Evolutionary conservation across 805 yeast genomes (phyloP), one percentile per base, ranked within the genome.

Genomic region (Yamadazyma laniorum): DNA sequence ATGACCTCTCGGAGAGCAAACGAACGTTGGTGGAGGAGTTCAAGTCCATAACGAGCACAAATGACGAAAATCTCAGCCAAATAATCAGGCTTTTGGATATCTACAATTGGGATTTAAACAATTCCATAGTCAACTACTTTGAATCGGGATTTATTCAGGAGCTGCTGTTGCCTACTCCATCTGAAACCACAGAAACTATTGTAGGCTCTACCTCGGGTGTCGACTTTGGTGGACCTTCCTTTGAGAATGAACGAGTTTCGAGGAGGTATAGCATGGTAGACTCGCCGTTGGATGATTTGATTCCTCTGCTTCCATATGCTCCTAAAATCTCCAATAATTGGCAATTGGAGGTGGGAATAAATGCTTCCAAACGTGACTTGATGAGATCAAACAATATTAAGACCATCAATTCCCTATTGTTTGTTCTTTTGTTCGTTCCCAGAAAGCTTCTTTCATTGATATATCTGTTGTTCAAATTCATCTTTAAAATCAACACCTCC

Each of bases 91-190:
- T 81, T 18, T 53, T 82, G 35, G 57, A 67, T 22, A 68, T 73
- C 32, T 72, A 78, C 48, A 72, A 77, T 34, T 80, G 80, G 80
- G 72, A 80, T 49, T 52, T 83, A 34, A 85, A 82, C 49, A 64
- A 72, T 29, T 78, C 88, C 1, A 58, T 81, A 22, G 72, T 82
- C 3, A 68, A 77, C 35, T 83, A 70, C 53, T 80, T 80, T 52
- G 90, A 83, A 48, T 39, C 49, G 4, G 69, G 70, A n/a, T 62
- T 67, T 39, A 30, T 42, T 3, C 33, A 32, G 16, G 40, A 40
- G 25, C 32, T 26, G 37, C 27, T 8, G 4, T 6, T 7, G 5
- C 29, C 29, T 11, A 15, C 32, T 6, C 23, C 37, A 5, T 18
- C 33, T 7, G 42, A 38, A 13, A 25, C 17, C 7, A 14, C 16